Percentiles rank a stretch among this genome's conserved stretches.
Evolutionary conservation across 495 filamentous ascomycete species (phyloP).

Genomic region (Hypoxylon subgilvum): DNA sequence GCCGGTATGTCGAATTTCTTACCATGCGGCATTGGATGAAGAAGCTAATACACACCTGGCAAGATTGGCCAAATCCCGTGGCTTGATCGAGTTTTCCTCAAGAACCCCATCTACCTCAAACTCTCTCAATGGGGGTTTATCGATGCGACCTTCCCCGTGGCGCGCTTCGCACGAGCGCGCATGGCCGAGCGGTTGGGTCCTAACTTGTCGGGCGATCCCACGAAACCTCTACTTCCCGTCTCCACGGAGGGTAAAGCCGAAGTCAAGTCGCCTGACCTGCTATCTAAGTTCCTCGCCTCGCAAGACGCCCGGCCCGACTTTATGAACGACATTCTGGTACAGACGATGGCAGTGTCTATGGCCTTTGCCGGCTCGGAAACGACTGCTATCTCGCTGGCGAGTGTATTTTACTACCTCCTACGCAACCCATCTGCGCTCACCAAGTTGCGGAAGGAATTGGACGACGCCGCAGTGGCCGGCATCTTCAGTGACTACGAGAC

Average conservation of each 20-base stretch:
- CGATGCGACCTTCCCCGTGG: constrained; percentile 66
- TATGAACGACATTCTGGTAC: constrained; percentile 68
- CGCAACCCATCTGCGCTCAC: constrained; percentile 56
- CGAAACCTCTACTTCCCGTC: constrained; percentile 46
- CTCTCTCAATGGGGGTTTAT: constrained; percentile 55
- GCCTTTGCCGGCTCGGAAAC: constrained; percentile 69
- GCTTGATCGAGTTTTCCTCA: constrained; percentile 65
- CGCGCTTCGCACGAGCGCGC: constrained; percentile 62
- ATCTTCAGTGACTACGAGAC: constrained; percentile 57
- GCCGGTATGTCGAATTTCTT: constrained; percentile 52
- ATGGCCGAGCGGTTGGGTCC: constrained; percentile 60
- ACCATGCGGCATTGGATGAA: not conserved
- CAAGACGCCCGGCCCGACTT: constrained; percentile 66
- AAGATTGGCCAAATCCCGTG: constrained; percentile 68
- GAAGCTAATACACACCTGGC: constrained; percentile 43
- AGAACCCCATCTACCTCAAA: constrained; percentile 63
- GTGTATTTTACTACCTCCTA: constrained; percentile 70
- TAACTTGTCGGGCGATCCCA: constrained; percentile 37
- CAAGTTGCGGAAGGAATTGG: constrained; percentile 59
- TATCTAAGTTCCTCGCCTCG: constrained; percentile 65
- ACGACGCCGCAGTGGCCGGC: constrained; percentile 55
- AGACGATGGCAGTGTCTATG: constrained; percentile 70
- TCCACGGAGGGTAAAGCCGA: constrained; percentile 49
- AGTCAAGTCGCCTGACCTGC: constrained; percentile 62
- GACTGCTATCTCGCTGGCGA: constrained; percentile 65